These are phyloP conservation scores for Hydnomerulius pinastri DNA, from an alignment of 768 basidiomycete genomes.

Conservation along the genomic window DNA sequence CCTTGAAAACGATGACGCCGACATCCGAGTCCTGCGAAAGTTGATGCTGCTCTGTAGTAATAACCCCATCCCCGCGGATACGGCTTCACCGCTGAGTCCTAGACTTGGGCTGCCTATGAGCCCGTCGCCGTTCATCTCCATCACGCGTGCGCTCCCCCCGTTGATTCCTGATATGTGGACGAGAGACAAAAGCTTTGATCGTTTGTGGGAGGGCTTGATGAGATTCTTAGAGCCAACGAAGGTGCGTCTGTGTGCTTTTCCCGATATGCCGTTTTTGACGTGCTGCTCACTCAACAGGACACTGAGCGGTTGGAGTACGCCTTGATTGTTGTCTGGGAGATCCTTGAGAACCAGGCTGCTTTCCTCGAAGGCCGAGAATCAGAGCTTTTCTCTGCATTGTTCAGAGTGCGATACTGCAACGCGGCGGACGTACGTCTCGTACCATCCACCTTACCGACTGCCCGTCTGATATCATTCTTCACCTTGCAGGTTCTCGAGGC, in stretches of 20 bases:
- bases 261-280: not conserved
- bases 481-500: slow-evolving; percentile 90
- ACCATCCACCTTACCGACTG: too few species aligned
- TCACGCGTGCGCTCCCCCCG: slow-evolving; percentile 38
- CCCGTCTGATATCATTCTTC: too few species aligned
- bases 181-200: slow-evolving; percentile 68
- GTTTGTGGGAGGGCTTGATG: slow-evolving; percentile 65
- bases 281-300: slow-evolving; percentile 41
- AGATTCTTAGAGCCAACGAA: slow-evolving; percentile 60
- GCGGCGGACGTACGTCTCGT: slow-evolving; percentile 58
- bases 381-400: slow-evolving; percentile 69
- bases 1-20: slow-evolving; percentile 54
- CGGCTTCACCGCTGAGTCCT: slow-evolving; percentile 55
- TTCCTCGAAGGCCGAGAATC: slow-evolving; percentile 81
- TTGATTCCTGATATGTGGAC: slow-evolving; percentile 69
- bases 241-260: slow-evolving; percentile 43
- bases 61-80: slow-evolving; percentile 47
- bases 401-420: slow-evolving; percentile 74
- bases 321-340: slow-evolving; percentile 81
- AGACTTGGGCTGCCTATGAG: slow-evolving; percentile 51
- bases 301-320: slow-evolving; percentile 74
- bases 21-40: slow-evolving; percentile 60
- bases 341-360: slow-evolving; percentile 71
- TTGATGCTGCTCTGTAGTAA: slow-evolving; percentile 63
- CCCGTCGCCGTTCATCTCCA: slow-evolving; percentile 57